Evolutionary conservation across 2,329 filamentous ascomycete species (phyloP).

Genomic region (Trichophyton verrucosum): DNA sequence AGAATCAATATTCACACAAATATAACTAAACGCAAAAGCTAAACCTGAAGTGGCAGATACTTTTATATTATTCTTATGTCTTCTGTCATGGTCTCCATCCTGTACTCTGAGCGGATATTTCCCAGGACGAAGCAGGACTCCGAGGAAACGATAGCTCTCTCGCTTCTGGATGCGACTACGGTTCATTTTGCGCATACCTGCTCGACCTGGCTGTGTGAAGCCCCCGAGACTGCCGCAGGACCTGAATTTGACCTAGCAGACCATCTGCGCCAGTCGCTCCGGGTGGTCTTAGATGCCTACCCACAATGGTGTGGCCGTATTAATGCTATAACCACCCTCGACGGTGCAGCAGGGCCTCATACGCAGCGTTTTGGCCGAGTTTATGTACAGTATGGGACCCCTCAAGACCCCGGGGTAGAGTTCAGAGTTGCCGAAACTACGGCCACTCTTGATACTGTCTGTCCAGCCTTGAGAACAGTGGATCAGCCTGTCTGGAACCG

Average conservation of each 20-base stretch:
- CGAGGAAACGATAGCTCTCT: neutral
- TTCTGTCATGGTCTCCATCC: neutral
- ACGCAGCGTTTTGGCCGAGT: neutral
- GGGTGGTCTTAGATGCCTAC: slow-evolving; percentile 25
- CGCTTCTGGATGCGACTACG: slow-evolving; percentile 32
- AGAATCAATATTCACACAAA: no score
- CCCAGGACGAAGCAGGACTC: neutral
- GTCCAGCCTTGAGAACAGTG: neutral
- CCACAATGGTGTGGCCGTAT: slow-evolving; percentile 20
- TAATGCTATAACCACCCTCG: slow-evolving; percentile 6
- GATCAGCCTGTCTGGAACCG: neutral
- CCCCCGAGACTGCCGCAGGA: neutral
- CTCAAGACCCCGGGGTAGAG: neutral
- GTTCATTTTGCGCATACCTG: slow-evolving; percentile 31
- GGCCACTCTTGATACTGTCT: neutral
- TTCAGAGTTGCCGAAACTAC: neutral
- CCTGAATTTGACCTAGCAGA: neutral
- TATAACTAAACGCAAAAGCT: no score
- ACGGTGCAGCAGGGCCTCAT: neutral
- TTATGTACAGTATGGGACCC: neutral
- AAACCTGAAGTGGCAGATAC: no score
- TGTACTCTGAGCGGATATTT: neutral
- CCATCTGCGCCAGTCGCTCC: neutral
- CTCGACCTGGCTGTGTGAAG: slow-evolving; percentile 36
- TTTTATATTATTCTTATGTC: neutral